Conservation (phyloP, 2,329 filamentous ascomycete species). For the Ceratocystis colombiana region DNA sequence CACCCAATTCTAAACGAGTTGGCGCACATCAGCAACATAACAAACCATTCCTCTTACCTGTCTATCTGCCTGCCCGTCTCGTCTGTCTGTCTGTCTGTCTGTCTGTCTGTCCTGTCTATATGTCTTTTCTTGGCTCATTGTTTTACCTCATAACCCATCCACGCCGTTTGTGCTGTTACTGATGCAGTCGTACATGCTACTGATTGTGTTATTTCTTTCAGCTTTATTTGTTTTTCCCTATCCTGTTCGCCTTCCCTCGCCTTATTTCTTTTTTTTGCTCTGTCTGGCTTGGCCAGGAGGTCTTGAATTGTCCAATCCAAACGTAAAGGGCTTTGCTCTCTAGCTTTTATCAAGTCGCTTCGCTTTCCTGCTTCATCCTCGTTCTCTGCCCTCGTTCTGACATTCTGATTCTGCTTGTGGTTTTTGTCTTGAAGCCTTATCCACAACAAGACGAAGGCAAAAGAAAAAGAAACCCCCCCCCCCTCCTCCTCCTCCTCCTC, state of each 20-base stretch:
- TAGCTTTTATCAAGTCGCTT: neutral
- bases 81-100: neutral
- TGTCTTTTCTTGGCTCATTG: conserved; percentile 11
- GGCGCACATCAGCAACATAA: conserved; percentile 3
- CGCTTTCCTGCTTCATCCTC: too few species aligned
- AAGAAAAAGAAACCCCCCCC: neutral
- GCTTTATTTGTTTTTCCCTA: conserved; percentile 9
- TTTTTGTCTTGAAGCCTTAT: neutral
- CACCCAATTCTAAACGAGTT: conserved; percentile 1
- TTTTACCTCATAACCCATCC: neutral
- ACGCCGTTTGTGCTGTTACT: conserved; percentile 2
- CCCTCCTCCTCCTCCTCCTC: too few species aligned
- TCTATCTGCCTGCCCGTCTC: neutral
- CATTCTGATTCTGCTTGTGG: neutral
- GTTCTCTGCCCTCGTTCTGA: neutral
- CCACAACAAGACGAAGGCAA: neutral
- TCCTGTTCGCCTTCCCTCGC: neutral
- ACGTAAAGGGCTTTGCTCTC: neutral
- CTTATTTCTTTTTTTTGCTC: neutral
- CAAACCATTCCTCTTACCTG: neutral
- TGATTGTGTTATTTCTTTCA: conserved; percentile 6
- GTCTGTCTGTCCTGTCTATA: neutral
- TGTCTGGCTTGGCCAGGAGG: neutral
- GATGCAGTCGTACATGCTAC: conserved; percentile 5
- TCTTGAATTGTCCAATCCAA: neutral